A percentile compares a stretch with the other conserved stretches of the same genome.
phyloP scores from a whole-genome alignment of 2,329 filamentous ascomycete species.

The Colletotrichum tabaci region DNA sequence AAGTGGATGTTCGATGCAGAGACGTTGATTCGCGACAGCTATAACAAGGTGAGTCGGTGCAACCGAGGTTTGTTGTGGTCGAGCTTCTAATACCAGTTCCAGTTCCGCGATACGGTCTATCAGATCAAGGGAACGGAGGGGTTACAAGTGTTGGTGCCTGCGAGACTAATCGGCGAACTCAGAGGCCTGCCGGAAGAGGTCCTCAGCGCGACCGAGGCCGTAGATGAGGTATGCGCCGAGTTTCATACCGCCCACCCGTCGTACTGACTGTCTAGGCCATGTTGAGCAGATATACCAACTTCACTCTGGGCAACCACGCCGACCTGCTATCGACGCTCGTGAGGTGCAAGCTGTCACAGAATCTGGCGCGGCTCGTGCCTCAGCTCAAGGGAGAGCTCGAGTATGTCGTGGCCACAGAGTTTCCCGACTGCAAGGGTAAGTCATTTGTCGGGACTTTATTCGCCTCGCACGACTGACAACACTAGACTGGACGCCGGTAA shows the following conservation, averaged over 20 bases:
- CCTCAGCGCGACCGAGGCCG: constrained; percentile 63
- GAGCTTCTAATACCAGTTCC: background rate
- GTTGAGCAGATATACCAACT: constrained; percentile 66
- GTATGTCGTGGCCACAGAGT: constrained; percentile 61
- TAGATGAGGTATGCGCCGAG: constrained; percentile 58
- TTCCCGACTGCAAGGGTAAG: constrained; percentile 61
- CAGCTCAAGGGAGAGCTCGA: constrained; percentile 64
- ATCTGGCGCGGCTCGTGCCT: constrained; percentile 62
- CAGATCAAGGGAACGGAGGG: constrained; percentile 68
- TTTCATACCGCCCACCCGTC: background rate
- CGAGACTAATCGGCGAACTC: constrained; percentile 61
- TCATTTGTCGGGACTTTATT: background rate
- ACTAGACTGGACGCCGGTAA: constrained; percentile 69
- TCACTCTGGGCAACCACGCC: constrained; percentile 62
- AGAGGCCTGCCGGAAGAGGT: constrained; percentile 64
- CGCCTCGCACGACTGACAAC: constrained; percentile 20
- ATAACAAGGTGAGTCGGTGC: constrained; percentile 57
- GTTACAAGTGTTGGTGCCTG: constrained; percentile 62
- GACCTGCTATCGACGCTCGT: constrained; percentile 62
- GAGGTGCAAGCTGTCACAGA: constrained; percentile 63
- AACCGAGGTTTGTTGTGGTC: too few species aligned
- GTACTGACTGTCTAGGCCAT: constrained; percentile 56
- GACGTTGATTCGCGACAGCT: constrained; percentile 63
- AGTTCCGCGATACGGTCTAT: constrained; percentile 66
- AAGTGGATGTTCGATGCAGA: constrained; percentile 69